Conservation (phyloP, 129 eudicot species). For the Oenanthe sinensis region DNA sequence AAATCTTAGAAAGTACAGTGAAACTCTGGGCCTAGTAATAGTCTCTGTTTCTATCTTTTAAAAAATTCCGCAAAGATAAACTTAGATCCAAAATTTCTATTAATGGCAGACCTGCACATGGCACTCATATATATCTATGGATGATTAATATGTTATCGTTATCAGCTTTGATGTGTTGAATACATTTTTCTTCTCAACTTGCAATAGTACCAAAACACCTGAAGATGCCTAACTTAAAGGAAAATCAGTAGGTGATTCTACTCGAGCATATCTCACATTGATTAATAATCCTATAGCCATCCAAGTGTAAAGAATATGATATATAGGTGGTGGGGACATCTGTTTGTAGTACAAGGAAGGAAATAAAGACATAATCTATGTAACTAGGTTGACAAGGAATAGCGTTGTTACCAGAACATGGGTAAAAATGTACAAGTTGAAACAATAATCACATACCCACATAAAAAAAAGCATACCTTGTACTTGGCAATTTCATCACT, state of each 20-base stretch:
- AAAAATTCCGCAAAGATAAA: too few species aligned
- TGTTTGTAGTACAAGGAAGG: not conserved
- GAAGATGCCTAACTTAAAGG: not conserved
- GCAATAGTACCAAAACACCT: not conserved
- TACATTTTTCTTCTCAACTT: not conserved
- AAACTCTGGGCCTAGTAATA: not conserved
- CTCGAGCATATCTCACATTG: not conserved
- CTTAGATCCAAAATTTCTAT: not conserved
- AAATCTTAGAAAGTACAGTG: not conserved
- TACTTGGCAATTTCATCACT: slow-evolving; percentile 47
- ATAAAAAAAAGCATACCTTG: slow-evolving; percentile 27
- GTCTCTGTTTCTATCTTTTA: too few species aligned
- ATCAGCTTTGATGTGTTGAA: not conserved
- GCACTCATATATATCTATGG: not conserved
- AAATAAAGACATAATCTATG: not conserved
- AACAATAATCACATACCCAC: not conserved
- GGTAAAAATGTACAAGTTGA: too few species aligned
- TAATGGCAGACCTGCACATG: not conserved
- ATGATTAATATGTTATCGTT: not conserved
- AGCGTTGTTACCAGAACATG: not conserved
- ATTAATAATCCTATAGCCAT: not conserved
- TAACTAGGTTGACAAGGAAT: not conserved
- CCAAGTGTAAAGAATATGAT: not conserved
- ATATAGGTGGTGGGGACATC: not conserved
- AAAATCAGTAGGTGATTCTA: not conserved